These are phyloP conservation scores for Erythrobasidium hasegawianum DNA, from an alignment of 1,284 basidiomycete species.

Conservation along the genomic window DNA sequence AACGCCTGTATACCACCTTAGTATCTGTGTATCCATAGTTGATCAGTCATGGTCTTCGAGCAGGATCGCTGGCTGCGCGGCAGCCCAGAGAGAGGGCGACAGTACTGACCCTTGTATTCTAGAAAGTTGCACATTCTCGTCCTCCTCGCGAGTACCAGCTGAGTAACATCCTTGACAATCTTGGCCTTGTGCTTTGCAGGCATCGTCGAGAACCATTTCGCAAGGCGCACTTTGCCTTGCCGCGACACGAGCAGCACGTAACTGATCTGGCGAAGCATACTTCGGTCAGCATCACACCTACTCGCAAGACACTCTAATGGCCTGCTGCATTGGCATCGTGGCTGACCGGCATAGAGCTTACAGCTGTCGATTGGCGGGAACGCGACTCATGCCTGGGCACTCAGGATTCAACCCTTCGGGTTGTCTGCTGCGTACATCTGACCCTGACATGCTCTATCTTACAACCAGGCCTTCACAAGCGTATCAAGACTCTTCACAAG, in stretches of 20 bases:
- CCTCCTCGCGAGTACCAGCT: conserved; percentile 89
- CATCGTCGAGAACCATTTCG: conserved; percentile 99
- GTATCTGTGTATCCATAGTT: conserved; percentile 40
- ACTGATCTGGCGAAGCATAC: conserved; percentile 46
- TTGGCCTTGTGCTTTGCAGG: conserved; percentile 90
- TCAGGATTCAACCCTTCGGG: no score
- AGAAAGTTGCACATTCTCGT: conserved; percentile 99
- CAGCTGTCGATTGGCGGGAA: no score
- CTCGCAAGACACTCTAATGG: no score
- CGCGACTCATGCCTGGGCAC: no score
- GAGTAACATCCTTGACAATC: conserved; percentile 99
- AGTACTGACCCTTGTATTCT: conserved; percentile 85
- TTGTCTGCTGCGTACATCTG: no score
- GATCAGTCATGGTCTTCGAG: not conserved
- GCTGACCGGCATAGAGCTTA: no score
- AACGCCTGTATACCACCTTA: conserved; percentile 95
- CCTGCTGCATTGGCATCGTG: no score
- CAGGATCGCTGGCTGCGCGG: no score
- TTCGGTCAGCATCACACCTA: not conserved
- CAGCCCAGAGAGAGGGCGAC: no score
- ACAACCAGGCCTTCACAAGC: no score
- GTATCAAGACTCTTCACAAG: no score
- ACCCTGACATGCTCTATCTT: no score
- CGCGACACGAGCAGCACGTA: conserved; percentile 89
- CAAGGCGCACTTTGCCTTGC: conserved; percentile 94